Conservation (phyloP, 2,329 filamentous ascomycete genomes). For the Dactylellina haptotyla region DNA sequence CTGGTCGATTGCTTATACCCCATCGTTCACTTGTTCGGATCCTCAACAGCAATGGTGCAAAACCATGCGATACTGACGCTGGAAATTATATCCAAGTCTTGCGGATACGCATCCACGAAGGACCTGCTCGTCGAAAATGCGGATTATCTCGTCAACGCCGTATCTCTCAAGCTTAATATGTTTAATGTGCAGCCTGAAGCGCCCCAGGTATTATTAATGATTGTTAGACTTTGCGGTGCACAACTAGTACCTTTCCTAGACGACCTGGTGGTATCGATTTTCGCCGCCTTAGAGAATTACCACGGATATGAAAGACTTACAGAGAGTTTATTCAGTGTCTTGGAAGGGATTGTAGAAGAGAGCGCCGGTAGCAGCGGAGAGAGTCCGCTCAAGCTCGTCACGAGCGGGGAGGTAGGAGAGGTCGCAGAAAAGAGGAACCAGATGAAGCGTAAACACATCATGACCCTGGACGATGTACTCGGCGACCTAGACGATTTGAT, state of each 20-base stretch:
- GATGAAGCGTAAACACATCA: constrained; percentile 23
- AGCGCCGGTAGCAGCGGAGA: constrained; percentile 73
- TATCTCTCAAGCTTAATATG: constrained; percentile 86
- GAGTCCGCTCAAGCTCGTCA: constrained; percentile 61
- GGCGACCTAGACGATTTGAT: constrained; percentile 35
- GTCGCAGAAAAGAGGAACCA: constrained; percentile 53
- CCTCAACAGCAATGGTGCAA: constrained; percentile 73
- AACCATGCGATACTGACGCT: constrained; percentile 84
- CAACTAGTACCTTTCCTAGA: constrained; percentile 86
- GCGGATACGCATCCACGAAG: constrained; percentile 77
- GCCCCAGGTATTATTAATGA: constrained; percentile 90
- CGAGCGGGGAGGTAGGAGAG: constrained; percentile 11
- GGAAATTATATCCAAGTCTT: constrained; percentile 79
- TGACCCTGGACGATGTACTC: constrained; percentile 52
- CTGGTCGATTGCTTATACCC: constrained; percentile 92
- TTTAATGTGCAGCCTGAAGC: constrained; percentile 92
- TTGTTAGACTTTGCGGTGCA: constrained; percentile 86
- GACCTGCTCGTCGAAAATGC: constrained; percentile 88
- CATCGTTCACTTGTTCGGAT: constrained; percentile 86
- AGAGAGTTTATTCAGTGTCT: constrained; percentile 82
- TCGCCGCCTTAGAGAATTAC: constrained; percentile 91
- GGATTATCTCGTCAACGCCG: constrained; percentile 94
- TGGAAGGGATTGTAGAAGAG: constrained; percentile 85
- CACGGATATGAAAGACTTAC: constrained; percentile 91
- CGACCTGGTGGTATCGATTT: constrained; percentile 89